Base-by-base conservation (phyloP, 23 red algal genomes). In the Gracilariopsis chorda region DNA sequence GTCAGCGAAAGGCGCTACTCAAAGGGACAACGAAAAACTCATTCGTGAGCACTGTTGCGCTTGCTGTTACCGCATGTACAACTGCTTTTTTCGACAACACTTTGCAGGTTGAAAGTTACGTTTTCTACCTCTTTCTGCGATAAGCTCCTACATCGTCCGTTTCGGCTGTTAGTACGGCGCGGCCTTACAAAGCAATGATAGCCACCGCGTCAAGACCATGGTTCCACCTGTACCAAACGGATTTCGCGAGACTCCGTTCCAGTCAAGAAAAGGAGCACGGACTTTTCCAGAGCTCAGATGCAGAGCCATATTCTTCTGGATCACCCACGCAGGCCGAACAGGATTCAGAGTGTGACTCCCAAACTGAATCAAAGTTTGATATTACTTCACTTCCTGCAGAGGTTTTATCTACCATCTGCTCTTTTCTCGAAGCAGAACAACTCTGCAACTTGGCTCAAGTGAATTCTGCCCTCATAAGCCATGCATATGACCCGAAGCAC, bases 191-290 rank as follows among this genome's bases (percentile, higher is more conserved):
- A 23, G 37, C 13, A 8, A 73, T 73, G 67, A 46, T 73, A 45
- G 14, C 40, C 17, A 8, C 67, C 67, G n/a, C n/a, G n/a, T 24
- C 61, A 24, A 87, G 72, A 51, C 82, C 82, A n/a, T 87, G 82
- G 82, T 62, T 87, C 32, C 34, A 87, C 43, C 82, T 87, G 5
- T 87, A 64, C 48, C 82, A 73, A 72, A 87, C 82, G 3, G 64
- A 87, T 51, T 87, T 87, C 28, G 46, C 48, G n/a, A 37, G 21
- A 25, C 82, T 87, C 23, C 82, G 82, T 40, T 80, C 48, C 3
- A 43, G 51, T 1, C 30, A 57, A 32, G 32, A 57, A 16, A 57
- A 36, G 19, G 2, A 53, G 29, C 24, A 42, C 52, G 14, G 25
- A 20, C 37, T 24, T 19, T 34, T 4, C 52, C 23, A 21, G 19